Evolutionary conservation across 768 basidiomycete genomes (phyloP), one percentile per base, ranked within the genome.

Genomic region (Tylopilus felleus): DNA sequence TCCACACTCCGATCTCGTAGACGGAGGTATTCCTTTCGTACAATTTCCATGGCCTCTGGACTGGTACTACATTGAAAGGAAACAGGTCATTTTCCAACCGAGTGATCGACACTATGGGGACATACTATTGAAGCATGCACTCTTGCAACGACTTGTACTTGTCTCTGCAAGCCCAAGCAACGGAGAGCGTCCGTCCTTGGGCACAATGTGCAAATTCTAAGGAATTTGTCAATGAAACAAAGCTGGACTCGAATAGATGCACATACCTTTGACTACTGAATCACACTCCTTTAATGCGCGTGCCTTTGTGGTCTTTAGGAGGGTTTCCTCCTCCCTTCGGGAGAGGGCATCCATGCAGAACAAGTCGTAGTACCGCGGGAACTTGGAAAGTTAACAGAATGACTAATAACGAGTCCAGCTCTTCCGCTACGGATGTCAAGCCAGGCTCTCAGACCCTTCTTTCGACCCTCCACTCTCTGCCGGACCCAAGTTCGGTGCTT

Each of bases 151-250:
- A 75, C 61, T 80, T 83, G 50, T 89, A 81, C 65, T 85, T 79
- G 29, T 76, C 76, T 65, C 79, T 82, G 66, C 93, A 95, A 22
- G 84, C 81, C 93, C 93, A 95, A 14, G 85, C 86, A 23, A 93
- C 86, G 6, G 92, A 90, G 48, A 95, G 71, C 4, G 86, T 89
- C 8, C 93, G 82, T 8, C 90, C 90, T 50, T 79, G 75, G 2
- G 88, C 85, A 66, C 93, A 95, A n/a, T 83, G 77, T 16, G 92
- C 92, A 65, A 93, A 95, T 49, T 82, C 93, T 95, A 66, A 28
- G 29, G n/a, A n/a, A 14, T 21, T 25, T 23, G 43, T 61, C 53
- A 42, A 13, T 16, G n/a, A 46, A 38, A 21, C 45, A 23, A 19
- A 25, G n/a, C 4, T 28, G 35, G 16, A 14, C 25, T 45, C 4